Evolutionary conservation across 306 rosid genomes (phyloP).

Genomic region (Lagenaria siceraria): DNA sequence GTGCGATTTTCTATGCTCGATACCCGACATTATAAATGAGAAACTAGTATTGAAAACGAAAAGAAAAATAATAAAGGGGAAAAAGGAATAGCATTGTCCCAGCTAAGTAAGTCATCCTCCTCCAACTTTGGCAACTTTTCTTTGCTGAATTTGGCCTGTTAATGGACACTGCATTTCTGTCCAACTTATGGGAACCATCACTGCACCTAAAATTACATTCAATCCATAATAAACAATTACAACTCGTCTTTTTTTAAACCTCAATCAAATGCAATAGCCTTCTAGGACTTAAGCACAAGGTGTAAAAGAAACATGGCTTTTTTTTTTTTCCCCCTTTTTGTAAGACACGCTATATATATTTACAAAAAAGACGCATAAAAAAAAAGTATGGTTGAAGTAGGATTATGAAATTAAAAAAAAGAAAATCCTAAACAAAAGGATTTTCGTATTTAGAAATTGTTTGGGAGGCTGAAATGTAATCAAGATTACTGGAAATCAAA

Average conservation of each 20-base stretch:
- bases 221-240: background rate
- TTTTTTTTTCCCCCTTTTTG: too few relatives aligned
- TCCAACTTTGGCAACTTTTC: slow-evolving; percentile 82
- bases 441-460: too few relatives aligned
- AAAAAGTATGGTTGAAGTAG: too few relatives aligned
- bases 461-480: too few relatives aligned
- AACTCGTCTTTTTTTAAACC: too few relatives aligned
- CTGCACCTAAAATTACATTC: slow-evolving; percentile 35
- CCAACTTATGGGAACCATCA: slow-evolving; percentile 85
- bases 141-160: slow-evolving; percentile 72
- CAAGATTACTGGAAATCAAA: too few relatives aligned
- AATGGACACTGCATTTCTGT: slow-evolving; percentile 85
- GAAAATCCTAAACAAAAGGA: too few relatives aligned
- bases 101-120: slow-evolving; percentile 27
- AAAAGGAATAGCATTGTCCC: background rate
- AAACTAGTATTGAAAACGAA: background rate
- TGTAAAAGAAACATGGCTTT: too few relatives aligned
- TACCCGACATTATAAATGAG: background rate
- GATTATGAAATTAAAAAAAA: too few relatives aligned
- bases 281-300: too few relatives aligned
- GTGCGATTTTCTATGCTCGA: background rate
- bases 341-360: too few relatives aligned
- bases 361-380: too few relatives aligned
- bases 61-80: background rate
- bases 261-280: background rate